Percentiles rank a stretch among this genome's conserved stretches.
Evolutionary conservation across 2,329 filamentous ascomycete species (phyloP).

Genomic region (Apiospora pterosperma): DNA sequence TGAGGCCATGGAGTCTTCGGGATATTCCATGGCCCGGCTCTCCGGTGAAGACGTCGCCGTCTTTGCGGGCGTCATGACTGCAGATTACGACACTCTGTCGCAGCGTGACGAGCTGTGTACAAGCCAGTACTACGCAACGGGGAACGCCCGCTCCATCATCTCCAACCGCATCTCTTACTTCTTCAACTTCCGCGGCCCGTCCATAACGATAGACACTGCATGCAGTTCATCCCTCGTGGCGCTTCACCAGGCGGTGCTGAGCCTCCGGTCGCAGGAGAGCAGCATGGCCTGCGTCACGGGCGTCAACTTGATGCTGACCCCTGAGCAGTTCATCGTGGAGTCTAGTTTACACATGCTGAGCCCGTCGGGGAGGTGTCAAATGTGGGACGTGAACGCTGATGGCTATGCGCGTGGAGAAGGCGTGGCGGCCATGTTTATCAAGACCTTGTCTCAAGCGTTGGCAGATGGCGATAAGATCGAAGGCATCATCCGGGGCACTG

Average conservation of each 20-base stretch:
- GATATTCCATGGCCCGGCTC: slow-evolving; percentile 21
- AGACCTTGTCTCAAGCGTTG: slow-evolving; percentile 47
- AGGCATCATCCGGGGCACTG: slow-evolving; percentile 44
- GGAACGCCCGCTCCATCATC: slow-evolving; percentile 30
- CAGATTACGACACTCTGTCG: slow-evolving; percentile 26
- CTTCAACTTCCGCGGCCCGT: slow-evolving; percentile 36
- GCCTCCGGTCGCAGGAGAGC: slow-evolving; percentile 36
- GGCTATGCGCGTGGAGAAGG: slow-evolving; percentile 60
- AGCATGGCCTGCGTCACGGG: slow-evolving; percentile 40
- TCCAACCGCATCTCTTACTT: slow-evolving; percentile 37
- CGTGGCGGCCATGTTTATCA: slow-evolving; percentile 46
- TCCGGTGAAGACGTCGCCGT: slow-evolving; percentile 26
- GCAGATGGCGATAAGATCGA: slow-evolving; percentile 44
- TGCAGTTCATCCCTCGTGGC: slow-evolving; percentile 37
- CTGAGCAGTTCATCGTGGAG: slow-evolving; percentile 40
- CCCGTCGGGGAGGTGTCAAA: slow-evolving; percentile 39
- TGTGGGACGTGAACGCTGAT: slow-evolving; percentile 48
- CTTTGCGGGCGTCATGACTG: slow-evolving; percentile 30
- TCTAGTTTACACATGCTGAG: slow-evolving; percentile 42
- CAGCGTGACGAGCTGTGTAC: slow-evolving; percentile 24
- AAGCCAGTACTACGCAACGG: slow-evolving; percentile 29
- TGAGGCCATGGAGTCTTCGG: slow-evolving; percentile 31
- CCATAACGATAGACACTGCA: slow-evolving; percentile 37
- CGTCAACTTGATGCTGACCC: slow-evolving; percentile 39
- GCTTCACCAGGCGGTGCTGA: slow-evolving; percentile 35